These are phyloP conservation scores for Eustoma russellianum DNA, from an alignment of 257 asterid genomes.

Conservation along the genomic window DNA sequence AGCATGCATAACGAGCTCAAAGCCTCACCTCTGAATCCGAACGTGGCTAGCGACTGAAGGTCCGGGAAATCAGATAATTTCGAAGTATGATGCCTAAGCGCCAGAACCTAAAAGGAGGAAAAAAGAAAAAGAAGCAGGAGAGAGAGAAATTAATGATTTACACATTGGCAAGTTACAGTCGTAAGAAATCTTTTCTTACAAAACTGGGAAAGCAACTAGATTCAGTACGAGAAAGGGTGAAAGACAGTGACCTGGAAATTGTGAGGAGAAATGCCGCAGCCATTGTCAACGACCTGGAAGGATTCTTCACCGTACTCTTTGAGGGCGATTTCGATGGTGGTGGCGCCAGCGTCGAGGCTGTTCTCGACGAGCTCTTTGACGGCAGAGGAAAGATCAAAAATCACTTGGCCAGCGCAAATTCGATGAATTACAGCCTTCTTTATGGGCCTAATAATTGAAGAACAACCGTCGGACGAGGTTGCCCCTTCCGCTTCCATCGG, in stretches of 20 bases:
- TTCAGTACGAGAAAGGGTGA: no score
- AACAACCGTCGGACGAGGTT: not conserved
- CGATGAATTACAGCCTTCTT: slow-evolving; percentile 65
- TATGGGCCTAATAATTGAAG: slow-evolving; percentile 50
- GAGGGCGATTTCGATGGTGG: slow-evolving; percentile 70
- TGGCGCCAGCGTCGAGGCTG: slow-evolving; percentile 96
- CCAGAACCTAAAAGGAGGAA: slow-evolving; percentile 45
- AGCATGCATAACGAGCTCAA: slow-evolving; percentile 81
- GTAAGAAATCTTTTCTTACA: no score
- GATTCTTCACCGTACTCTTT: slow-evolving; percentile 74
- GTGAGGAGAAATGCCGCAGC: slow-evolving; percentile 75
- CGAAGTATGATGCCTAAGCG: slow-evolving; percentile 88
- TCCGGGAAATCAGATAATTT: slow-evolving; percentile 77
- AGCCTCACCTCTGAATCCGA: slow-evolving; percentile 99
- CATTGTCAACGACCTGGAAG: slow-evolving; percentile 88
- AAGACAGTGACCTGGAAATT: slow-evolving; percentile 54
- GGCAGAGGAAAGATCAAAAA: slow-evolving; percentile 85
- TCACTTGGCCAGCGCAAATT: slow-evolving; percentile 91
- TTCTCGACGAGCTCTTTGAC: slow-evolving; percentile 98
- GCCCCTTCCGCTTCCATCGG: slow-evolving; percentile 1
- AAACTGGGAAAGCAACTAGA: no score
- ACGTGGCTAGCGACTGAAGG: slow-evolving; percentile 71
- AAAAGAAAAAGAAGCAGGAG: not conserved
- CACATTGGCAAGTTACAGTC: not conserved
- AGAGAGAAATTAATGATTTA: not conserved